Percentiles rank a stretch among this genome's conserved stretches.
Conservation (phyloP, 2,329 filamentous ascomycete species). For the Ceratocystis cubensis region DNA sequence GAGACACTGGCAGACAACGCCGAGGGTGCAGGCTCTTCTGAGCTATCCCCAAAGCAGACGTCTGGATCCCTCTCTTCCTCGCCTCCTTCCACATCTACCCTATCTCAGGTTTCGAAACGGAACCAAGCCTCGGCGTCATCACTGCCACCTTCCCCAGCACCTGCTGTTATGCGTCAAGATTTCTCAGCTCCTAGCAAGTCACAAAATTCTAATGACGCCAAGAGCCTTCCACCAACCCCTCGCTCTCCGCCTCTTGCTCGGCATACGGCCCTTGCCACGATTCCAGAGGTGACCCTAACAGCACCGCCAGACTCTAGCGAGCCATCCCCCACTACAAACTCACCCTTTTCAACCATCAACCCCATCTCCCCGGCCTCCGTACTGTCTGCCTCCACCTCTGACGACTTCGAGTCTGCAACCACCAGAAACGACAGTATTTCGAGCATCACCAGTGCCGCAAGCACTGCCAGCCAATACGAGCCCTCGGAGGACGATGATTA, state of each 20-base stretch:
- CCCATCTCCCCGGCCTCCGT: slow-evolving; percentile 15
- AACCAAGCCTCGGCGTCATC: not conserved
- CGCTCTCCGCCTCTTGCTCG: slow-evolving; percentile 13
- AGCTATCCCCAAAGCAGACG: not conserved
- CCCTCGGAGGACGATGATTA: slow-evolving; percentile 33
- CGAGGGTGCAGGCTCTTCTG: not conserved
- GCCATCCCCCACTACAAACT: slow-evolving; percentile 14
- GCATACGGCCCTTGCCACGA: slow-evolving; percentile 30
- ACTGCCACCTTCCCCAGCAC: not conserved
- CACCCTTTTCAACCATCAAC: slow-evolving; percentile 11
- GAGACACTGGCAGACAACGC: not conserved
- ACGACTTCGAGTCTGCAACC: not conserved
- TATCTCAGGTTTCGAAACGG: not conserved
- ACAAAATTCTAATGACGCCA: not conserved
- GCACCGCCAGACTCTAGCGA: slow-evolving; percentile 20
- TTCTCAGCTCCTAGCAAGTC: slow-evolving; percentile 1
- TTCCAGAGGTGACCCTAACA: slow-evolving; percentile 31
- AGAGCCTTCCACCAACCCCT: not conserved
- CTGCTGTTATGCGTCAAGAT: not conserved
- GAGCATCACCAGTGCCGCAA: not conserved
- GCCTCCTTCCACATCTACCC: not conserved
- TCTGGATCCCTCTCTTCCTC: not conserved
- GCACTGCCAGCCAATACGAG: slow-evolving; percentile 21
- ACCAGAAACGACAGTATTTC: slow-evolving; percentile 11
- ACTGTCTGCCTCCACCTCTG: slow-evolving; percentile 6